Percentiles rank a stretch among this genome's conserved stretches.
phyloP scores from a whole-genome alignment of 140 eudicot species.

The Flaveria floridana region DNA sequence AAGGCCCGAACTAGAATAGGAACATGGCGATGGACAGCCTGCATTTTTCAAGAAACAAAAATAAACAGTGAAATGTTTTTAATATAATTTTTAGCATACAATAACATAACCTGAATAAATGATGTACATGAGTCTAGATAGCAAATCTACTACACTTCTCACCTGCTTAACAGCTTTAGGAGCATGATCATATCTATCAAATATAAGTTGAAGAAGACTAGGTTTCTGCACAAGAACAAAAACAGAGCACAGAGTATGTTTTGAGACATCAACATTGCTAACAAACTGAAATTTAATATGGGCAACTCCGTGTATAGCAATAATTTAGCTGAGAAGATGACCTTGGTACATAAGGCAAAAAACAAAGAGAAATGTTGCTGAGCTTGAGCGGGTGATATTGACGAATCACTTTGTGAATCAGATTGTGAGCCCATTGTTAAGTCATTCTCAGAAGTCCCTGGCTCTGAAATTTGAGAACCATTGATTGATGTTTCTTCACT shows the following conservation, averaged over 20 bases:
- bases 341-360: conserved; percentile 92
- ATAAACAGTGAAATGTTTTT: neutral
- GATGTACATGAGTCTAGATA: neutral
- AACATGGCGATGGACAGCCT: conserved; percentile 93
- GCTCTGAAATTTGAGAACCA: conserved; percentile 72
- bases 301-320: neutral
- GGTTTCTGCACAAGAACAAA: conserved; percentile 65
- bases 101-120: neutral
- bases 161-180: conserved; percentile 94
- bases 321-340: conserved; percentile 23
- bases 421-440: conserved; percentile 31
- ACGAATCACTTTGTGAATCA: conserved; percentile 49
- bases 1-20: conserved; percentile 79
- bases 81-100: neutral
- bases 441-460: conserved; percentile 52
- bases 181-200: conserved; percentile 63
- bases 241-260: conserved; percentile 7
- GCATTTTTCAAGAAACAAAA: conserved; percentile 32
- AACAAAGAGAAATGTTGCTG: conserved; percentile 72
- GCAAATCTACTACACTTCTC: conserved; percentile 7
- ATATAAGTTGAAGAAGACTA: conserved; percentile 84
- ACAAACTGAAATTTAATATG: conserved; percentile 3
- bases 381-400: conserved; percentile 62
- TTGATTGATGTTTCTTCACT: conserved; percentile 77
- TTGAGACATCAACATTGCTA: neutral